A percentile compares a stretch with the other conserved stretches of the same genome.
Evolutionary conservation across 2,329 filamentous ascomycete genomes (phyloP).

Genomic region (Aspergillus sergii): DNA sequence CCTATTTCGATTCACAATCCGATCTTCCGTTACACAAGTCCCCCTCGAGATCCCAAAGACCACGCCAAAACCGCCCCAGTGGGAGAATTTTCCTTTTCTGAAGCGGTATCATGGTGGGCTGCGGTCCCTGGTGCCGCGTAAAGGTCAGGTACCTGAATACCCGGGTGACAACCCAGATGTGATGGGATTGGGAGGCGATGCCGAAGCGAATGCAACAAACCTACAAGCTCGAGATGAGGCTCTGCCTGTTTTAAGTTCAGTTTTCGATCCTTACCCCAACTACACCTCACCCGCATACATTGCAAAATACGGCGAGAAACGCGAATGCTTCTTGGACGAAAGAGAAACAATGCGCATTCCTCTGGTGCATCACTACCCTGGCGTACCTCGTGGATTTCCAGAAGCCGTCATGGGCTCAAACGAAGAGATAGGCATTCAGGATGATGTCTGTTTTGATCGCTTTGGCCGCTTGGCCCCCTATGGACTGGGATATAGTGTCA

Average conservation of each 20-base stretch:
- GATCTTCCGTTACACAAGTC: constrained; percentile 32
- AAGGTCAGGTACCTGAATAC: constrained; percentile 77
- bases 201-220: constrained; percentile 31
- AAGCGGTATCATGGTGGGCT: constrained; percentile 90
- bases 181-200: constrained; percentile 47
- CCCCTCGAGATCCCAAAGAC: constrained; percentile 56
- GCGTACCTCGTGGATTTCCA: constrained; percentile 81
- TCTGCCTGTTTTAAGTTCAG: constrained; percentile 50
- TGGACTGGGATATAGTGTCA: constrained; percentile 80
- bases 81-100: constrained; percentile 85
- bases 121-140: constrained; percentile 65
- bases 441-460: constrained; percentile 91
- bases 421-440: constrained; percentile 72
- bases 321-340: constrained; percentile 78
- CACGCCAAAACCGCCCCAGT: constrained; percentile 66
- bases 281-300: constrained; percentile 62
- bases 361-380: constrained; percentile 70
- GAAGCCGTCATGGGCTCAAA: constrained; percentile 86
- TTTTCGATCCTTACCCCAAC: constrained; percentile 70
- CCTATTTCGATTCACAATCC: constrained; percentile 71
- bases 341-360: constrained; percentile 67
- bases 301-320: constrained; percentile 59
- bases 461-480: constrained; percentile 88
- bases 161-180: constrained; percentile 66
- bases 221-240: constrained; percentile 28